Evolutionary conservation across 2,329 filamentous ascomycete species (phyloP), one percentile per base, ranked within the genome.

Genomic region (Akanthomyces uredinophilus): DNA sequence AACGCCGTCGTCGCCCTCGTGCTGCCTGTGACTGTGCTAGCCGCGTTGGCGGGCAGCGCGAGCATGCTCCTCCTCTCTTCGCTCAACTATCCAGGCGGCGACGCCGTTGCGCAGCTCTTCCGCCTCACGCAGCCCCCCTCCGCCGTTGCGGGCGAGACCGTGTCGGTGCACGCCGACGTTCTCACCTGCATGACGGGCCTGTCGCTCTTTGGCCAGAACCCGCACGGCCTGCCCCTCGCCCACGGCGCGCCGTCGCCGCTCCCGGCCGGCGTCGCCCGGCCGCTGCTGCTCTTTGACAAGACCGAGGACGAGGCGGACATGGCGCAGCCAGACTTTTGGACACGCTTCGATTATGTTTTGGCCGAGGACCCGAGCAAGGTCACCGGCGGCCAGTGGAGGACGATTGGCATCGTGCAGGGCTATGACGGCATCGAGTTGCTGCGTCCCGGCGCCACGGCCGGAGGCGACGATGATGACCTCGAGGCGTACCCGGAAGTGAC

Each of bases 31-130:
- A 92, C 90, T 0, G 79, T 90, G 0, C 64, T 87, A 1, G 73
- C 77, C 4, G 84, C 86, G 1, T 84, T 90, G 64, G 75, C 79
- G 5, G 78, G 84, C 41, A 91, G 88, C 62, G 79, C 81, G 3
- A 82, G 77, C 37, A 85, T 96, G 76, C 85, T 97, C 2, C 81
- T 89, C 32, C 78, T 96, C 64, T 96, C 92, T 0, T 88, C 90
- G 16, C 85, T 96, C 62, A 99, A 97, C 76, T 99, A 99, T 71
- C 95, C 95, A 1, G 95, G 95, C 53, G 95, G 91, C 24, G 85
- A 90, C 63, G 95, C 93, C 2, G 80, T 98, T 24, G 67, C 74
- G 10, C 78, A 81, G 50, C 76, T 89, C 44, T 79, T 82, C 63
- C 64, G 66, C 52, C 67, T 76, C 29, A 65, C 73, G 55, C 58